phyloP scores from a whole-genome alignment of 805 yeast genomes.

The Wickerhamomyces sydowiorum region DNA sequence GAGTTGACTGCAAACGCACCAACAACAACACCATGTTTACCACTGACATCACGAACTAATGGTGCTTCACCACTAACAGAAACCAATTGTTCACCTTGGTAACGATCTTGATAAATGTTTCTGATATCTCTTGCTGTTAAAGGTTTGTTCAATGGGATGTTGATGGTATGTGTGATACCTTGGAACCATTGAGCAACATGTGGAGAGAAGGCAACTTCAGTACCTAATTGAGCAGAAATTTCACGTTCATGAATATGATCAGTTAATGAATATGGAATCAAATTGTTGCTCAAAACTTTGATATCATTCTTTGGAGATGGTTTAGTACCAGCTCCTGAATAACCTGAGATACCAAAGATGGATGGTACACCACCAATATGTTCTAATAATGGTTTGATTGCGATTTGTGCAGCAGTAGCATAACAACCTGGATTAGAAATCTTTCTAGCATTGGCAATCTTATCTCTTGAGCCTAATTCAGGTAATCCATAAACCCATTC shows the following conservation, averaged over 20 bases:
- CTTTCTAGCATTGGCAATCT: constrained; percentile 66
- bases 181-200: constrained; percentile 99
- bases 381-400: constrained; percentile 80
- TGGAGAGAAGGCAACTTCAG: constrained; percentile 83
- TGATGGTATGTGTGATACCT: constrained; percentile 90
- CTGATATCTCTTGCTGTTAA: constrained; percentile 79
- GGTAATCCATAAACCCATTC: constrained; percentile 96
- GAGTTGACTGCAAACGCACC: constrained; percentile 96
- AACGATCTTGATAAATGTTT: constrained; percentile 80
- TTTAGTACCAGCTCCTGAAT: constrained; percentile 99
- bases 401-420: constrained; percentile 96
- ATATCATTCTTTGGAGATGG: constrained; percentile 95
- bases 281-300: constrained; percentile 65
- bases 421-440: constrained; percentile 98
- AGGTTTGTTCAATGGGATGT: constrained; percentile 72
- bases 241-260: constrained; percentile 97
- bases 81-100: constrained; percentile 80
- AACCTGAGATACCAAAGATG: constrained; percentile 94
- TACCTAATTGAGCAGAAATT: constrained; percentile 74
- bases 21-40: constrained; percentile 89
- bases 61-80: constrained; percentile 91
- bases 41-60: constrained; percentile 82
- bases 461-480: constrained; percentile 68
- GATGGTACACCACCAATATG: constrained; percentile 70
- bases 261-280: constrained; percentile 92